A percentile compares a stretch with the other conserved stretches of the same genome.
Evolutionary conservation across 345 rosid genomes (phyloP).

Genomic region (Adansonia digitata): DNA sequence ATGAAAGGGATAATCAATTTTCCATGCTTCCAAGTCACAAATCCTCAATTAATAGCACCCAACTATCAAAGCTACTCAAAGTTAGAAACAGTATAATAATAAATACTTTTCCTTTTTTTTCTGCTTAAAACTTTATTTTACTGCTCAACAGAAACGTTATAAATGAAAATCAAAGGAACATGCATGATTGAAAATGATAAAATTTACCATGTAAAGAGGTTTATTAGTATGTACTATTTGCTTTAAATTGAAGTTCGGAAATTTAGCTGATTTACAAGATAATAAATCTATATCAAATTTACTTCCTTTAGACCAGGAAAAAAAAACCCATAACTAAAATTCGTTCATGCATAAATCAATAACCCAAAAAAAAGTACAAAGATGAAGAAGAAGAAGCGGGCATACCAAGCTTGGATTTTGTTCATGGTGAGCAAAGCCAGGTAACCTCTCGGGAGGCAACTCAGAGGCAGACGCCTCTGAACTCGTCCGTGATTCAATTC

Average conservation of each 20-base stretch:
- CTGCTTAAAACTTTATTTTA: not conserved
- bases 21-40: not conserved
- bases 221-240: not conserved
- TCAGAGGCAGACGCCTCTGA: conserved; percentile 30
- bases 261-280: not conserved
- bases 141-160: not conserved
- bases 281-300: not conserved
- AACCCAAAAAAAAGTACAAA: not conserved
- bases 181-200: not conserved
- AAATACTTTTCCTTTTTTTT: not conserved
- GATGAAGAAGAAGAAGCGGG: not conserved
- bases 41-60: not conserved
- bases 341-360: not conserved
- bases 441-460: conserved; percentile 14
- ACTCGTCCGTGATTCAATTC: conserved; percentile 23
- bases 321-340: not conserved
- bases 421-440: conserved; percentile 24
- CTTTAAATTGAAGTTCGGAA: not conserved
- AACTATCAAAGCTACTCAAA: not conserved
- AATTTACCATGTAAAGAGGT: not conserved
- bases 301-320: not conserved
- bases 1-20: not conserved
- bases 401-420: conserved; percentile 25
- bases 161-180: not conserved
- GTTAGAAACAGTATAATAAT: not conserved